These are phyloP conservation scores for Macrolepiota dolichaula DNA, from an alignment of 768 basidiomycete genomes.

Conservation along the genomic window DNA sequence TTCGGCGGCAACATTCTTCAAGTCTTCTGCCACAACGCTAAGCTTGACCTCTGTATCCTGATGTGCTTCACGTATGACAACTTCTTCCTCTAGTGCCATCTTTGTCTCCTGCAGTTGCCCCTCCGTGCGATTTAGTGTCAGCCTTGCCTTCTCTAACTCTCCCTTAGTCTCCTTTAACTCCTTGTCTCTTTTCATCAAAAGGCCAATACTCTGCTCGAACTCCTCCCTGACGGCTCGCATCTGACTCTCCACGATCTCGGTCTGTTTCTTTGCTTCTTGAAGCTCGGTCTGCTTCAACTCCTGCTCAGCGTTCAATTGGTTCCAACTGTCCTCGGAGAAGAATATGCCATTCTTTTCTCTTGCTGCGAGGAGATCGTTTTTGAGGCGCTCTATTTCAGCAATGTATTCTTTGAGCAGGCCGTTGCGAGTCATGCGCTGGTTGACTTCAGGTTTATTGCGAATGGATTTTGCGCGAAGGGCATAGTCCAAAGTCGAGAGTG, in stretches of 20 bases:
- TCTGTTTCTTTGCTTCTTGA: constrained; percentile 79
- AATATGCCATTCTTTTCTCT: constrained; percentile 96
- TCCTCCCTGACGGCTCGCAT: constrained; percentile 80
- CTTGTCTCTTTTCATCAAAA: constrained; percentile 71
- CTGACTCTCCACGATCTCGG: constrained; percentile 81
- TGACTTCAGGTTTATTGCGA: constrained; percentile 91
- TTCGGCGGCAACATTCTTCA: constrained; percentile 66
- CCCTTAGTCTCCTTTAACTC: constrained; percentile 67
- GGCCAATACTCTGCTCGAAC: constrained; percentile 83
- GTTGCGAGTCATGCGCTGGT: constrained; percentile 91
- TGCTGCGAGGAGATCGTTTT: constrained; percentile 85
- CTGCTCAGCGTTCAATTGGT: constrained; percentile 73
- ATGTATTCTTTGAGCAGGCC: constrained; percentile 92
- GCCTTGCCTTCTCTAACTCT: constrained; percentile 49
- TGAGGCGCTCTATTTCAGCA: constrained; percentile 89
- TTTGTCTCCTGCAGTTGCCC: constrained; percentile 57
- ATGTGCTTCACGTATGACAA: constrained; percentile 72
- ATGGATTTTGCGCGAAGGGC: constrained; percentile 95
- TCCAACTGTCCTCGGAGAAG: constrained; percentile 90
- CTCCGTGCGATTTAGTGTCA: constrained; percentile 49
- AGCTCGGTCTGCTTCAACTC: constrained; percentile 74
- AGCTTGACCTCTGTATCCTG: constrained; percentile 69
- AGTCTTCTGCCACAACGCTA: constrained; percentile 65
- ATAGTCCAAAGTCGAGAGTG: constrained; percentile 95
- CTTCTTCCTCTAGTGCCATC: constrained; percentile 72